Percentiles rank a stretch among this genome's conserved stretches.
Evolutionary conservation across 2,329 filamentous ascomycete genomes (phyloP).

Genomic region (Aulographum hederae): DNA sequence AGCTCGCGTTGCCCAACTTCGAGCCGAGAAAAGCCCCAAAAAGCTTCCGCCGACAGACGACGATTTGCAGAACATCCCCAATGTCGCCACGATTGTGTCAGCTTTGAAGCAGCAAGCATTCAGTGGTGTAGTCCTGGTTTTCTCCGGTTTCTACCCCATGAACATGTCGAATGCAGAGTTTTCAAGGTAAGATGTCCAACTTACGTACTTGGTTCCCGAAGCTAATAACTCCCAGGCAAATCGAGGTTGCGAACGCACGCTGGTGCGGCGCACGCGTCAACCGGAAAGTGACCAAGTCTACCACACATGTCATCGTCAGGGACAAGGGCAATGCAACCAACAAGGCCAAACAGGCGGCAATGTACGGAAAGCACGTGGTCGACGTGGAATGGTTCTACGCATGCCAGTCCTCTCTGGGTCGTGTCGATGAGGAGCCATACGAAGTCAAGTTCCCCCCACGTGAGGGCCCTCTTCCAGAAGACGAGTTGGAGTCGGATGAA

Average conservation of each 20-base stretch:
- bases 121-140: slow-evolving; percentile 57
- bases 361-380: slow-evolving; percentile 69
- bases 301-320: slow-evolving; percentile 58
- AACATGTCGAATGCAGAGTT: too few relatives aligned
- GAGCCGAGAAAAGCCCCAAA: slow-evolving; percentile 19
- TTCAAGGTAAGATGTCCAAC: slow-evolving; percentile 1
- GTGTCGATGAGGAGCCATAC: slow-evolving; percentile 61
- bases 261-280: slow-evolving; percentile 63
- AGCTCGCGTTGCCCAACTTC: slow-evolving; percentile 22
- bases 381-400: slow-evolving; percentile 78
- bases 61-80: slow-evolving; percentile 48
- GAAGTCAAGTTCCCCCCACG: slow-evolving; percentile 58
- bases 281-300: slow-evolving; percentile 32
- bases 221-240: slow-evolving; percentile 12
- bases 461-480: slow-evolving; percentile 20
- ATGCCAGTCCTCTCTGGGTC: slow-evolving; percentile 69
- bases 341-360: slow-evolving; percentile 76
- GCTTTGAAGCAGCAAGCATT: slow-evolving; percentile 63
- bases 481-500: slow-evolving; percentile 21
- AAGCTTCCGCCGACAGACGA: slow-evolving; percentile 26
- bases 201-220: slow-evolving; percentile 1
- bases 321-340: slow-evolving; percentile 58
- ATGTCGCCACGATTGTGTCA: slow-evolving; percentile 73
- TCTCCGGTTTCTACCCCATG: too few relatives aligned
- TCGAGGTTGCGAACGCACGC: too few relatives aligned